Conservation (phyloP, 176 grass and related monocot genomes). For the Melocanna baccifera region DNA sequence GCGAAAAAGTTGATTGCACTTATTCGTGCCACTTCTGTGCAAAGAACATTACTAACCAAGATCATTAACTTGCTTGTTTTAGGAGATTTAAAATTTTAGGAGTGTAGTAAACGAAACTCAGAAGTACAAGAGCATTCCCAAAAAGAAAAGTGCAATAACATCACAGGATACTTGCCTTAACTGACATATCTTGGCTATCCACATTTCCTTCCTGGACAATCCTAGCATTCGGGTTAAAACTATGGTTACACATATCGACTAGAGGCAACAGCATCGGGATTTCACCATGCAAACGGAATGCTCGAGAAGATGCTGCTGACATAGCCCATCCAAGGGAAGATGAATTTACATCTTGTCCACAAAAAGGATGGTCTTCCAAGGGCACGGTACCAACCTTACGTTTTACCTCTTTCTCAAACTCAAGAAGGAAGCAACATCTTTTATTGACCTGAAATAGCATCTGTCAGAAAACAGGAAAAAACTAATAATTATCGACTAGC, state of each 20-base stretch:
- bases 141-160: neutral
- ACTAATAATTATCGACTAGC: neutral
- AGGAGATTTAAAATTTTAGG: neutral
- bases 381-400: conserved; percentile 38
- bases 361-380: conserved; percentile 62
- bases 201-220: conserved; percentile 82
- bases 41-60: conserved; percentile 2
- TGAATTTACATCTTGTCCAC: conserved; percentile 75
- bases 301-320: conserved; percentile 84
- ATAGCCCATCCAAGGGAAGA: conserved; percentile 96
- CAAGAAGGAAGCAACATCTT: conserved; percentile 82
- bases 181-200: conserved; percentile 64
- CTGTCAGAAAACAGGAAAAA: conserved; percentile 24
- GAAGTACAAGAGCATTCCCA: neutral
- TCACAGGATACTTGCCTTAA: conserved; percentile 61
- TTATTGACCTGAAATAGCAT: conserved; percentile 73
- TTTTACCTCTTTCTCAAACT: conserved; percentile 68
- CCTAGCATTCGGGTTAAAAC: conserved; percentile 72
- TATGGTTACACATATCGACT: conserved; percentile 99
- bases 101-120: neutral
- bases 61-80: neutral
- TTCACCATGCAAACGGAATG: conserved; percentile 86
- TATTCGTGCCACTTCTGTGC: neutral
- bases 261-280: conserved; percentile 90
- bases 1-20: neutral